Percentiles rank a stretch among this genome's conserved stretches.
These are phyloP conservation scores for Mycena galopus DNA, from an alignment of 768 basidiomycete genomes.

Conservation along the genomic window DNA sequence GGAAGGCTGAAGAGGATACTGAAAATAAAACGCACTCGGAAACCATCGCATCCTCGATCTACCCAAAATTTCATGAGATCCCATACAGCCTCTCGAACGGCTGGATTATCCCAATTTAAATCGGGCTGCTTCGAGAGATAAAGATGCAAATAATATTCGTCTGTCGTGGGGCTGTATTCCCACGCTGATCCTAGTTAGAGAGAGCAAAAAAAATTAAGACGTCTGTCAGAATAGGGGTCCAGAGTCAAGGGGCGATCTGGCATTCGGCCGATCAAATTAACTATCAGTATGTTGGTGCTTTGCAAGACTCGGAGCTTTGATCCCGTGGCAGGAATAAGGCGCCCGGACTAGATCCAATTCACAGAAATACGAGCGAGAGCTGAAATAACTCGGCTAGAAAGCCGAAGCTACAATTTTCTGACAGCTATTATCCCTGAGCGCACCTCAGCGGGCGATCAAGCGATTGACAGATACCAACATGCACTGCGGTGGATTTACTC, in stretches of 20 bases:
- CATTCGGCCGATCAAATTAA: not conserved
- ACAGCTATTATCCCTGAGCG: not conserved
- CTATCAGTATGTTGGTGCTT: not conserved
- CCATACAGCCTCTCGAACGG: conserved; percentile 69
- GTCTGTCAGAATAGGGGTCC: not conserved
- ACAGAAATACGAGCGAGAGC: no score
- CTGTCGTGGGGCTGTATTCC: conserved; percentile 73
- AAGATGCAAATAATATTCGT: conserved; percentile 81
- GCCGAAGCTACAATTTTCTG: no score
- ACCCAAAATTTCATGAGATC: conserved; percentile 82
- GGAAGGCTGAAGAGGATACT: not conserved
- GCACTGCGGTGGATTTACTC: not conserved
- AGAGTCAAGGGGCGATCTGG: not conserved
- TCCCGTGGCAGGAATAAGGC: no score
- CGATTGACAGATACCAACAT: no score
- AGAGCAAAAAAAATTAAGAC: not conserved
- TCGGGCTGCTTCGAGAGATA: conserved; percentile 79
- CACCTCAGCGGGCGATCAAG: not conserved
- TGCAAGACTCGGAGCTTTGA: no score
- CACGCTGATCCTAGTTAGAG: conserved; percentile 70
- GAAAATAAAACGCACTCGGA: conserved; percentile 61
- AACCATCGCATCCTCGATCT: conserved; percentile 80
- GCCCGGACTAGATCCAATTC: no score
- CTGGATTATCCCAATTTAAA: conserved; percentile 81
- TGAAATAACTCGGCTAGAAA: no score